Conservation (phyloP, 2,329 filamentous ascomycete species). For the Stachybotrys chartarum region DNA sequence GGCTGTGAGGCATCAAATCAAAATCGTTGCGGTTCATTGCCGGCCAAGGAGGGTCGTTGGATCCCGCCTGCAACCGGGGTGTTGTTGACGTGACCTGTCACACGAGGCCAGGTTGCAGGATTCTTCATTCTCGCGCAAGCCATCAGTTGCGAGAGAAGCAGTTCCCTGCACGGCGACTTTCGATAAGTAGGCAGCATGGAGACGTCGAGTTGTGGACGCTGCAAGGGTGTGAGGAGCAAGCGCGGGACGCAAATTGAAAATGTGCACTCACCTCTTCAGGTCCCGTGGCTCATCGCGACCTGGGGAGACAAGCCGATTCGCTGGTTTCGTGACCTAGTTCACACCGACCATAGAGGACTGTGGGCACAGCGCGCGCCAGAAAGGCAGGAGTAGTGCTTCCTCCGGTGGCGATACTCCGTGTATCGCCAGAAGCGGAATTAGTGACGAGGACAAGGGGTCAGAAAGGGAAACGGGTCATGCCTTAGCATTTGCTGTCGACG, state of each 20-base stretch:
- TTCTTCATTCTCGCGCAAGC: not conserved
- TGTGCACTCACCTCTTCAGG: not conserved
- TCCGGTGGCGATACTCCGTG: not conserved
- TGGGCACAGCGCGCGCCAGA: not conserved
- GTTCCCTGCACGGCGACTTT: not conserved
- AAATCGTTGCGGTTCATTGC: too few relatives aligned
- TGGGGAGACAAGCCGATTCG: not conserved
- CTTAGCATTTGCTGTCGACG: not conserved
- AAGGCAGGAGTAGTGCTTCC: not conserved
- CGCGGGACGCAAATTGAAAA: not conserved
- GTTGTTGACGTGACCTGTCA: not conserved
- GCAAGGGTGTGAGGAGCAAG: not conserved
- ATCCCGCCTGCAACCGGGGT: too few relatives aligned
- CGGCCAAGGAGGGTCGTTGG: too few relatives aligned
- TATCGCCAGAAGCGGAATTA: not conserved
- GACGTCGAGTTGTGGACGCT: not conserved
- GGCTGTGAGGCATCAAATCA: too few relatives aligned
- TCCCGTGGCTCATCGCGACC: not conserved
- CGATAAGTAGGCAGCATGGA: not conserved
- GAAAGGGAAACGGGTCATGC: not conserved
- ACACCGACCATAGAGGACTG: not conserved
- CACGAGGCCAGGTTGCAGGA: not conserved
- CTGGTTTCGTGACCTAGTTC: not conserved
- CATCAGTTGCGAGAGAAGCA: not conserved
- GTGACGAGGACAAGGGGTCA: not conserved